Percentiles rank a stretch among this genome's conserved stretches.
Conservation (phyloP, 1,284 basidiomycete species). For the Tremellales sp. region DNA sequence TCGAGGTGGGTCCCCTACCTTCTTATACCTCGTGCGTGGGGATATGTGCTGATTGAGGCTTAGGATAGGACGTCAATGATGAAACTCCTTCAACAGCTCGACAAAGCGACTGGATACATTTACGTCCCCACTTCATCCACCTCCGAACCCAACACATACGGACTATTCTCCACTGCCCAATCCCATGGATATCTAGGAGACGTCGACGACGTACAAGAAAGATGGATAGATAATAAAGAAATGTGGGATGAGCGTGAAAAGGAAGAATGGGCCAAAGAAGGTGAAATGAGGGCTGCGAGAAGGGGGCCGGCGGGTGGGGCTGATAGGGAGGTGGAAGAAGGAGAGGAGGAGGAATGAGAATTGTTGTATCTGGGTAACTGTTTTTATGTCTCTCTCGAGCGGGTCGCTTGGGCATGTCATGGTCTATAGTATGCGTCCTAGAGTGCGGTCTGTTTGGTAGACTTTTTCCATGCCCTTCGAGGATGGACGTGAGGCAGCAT, state of each 20-base stretch:
- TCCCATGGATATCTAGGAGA: conserved; percentile 57
- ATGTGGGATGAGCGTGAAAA: conserved; percentile 74
- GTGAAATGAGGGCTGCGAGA: conserved; percentile 26
- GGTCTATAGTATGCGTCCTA: not conserved
- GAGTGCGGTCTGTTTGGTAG: no score
- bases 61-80: conserved; percentile 92
- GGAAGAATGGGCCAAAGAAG: conserved; percentile 49
- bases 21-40: not conserved
- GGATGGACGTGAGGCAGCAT: no score
- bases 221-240: conserved; percentile 76
- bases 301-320: not conserved
- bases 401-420: not conserved
- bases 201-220: conserved; percentile 76
- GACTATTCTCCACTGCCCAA: conserved; percentile 63
- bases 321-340: not conserved
- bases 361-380: not conserved
- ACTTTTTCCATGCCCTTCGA: no score
- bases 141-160: conserved; percentile 60
- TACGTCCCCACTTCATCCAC: conserved; percentile 53
- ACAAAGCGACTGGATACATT: conserved; percentile 84
- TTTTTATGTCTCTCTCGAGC: not conserved
- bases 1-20: conserved; percentile 63
- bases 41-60: not conserved
- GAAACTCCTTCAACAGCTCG: conserved; percentile 71
- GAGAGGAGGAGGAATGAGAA: not conserved